A percentile compares a stretch with the other conserved stretches of the same genome.
phyloP scores from a whole-genome alignment of 2,329 filamentous ascomycete species.

The Xenoacremonium recifei region DNA sequence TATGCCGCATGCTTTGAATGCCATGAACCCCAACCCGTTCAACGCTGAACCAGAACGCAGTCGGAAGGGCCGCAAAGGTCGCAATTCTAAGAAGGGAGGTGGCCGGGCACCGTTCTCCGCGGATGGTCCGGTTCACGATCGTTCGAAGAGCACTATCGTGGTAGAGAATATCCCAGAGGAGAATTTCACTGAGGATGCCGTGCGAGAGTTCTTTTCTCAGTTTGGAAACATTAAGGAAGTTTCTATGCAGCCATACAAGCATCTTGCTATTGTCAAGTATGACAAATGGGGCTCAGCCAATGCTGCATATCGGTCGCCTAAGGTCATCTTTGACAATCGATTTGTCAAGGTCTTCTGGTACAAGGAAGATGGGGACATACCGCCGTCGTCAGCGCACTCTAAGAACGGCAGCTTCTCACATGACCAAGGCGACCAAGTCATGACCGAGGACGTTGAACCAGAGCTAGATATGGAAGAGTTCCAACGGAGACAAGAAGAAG shows the following conservation, averaged over 20 bases:
- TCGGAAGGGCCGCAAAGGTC: conserved; percentile 36
- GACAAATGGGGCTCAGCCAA: conserved; percentile 64
- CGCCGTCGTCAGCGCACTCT: conserved; percentile 24
- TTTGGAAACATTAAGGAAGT: conserved; percentile 68
- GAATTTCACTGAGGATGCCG: conserved; percentile 61
- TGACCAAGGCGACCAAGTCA: conserved; percentile 13
- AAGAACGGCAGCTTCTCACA: conserved; percentile 26
- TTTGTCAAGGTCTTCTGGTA: conserved; percentile 86
- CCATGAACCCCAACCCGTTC: conserved; percentile 19
- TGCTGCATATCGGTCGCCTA: conserved; percentile 72
- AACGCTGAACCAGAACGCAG: conserved; percentile 26
- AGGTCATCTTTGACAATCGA: conserved; percentile 79
- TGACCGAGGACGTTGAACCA: conserved; percentile 36
- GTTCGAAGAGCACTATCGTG: conserved; percentile 65
- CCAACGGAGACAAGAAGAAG: conserved; percentile 65
- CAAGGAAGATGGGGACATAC: conserved; percentile 48
- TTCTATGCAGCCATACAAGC: conserved; percentile 63
- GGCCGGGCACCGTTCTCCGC: conserved; percentile 61
- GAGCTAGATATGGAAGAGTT: conserved; percentile 71
- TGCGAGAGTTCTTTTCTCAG: conserved; percentile 68
- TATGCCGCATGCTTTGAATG: conserved; percentile 14
- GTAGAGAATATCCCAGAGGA: conserved; percentile 77
- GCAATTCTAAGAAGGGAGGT: conserved; percentile 28
- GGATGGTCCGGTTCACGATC: conserved; percentile 61
- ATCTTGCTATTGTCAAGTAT: conserved; percentile 69